Percentiles rank a stretch among this genome's conserved stretches.
These are phyloP conservation scores for Anthracocystis walkeri DNA, from an alignment of 1,284 basidiomycete genomes.

Conservation along the genomic window DNA sequence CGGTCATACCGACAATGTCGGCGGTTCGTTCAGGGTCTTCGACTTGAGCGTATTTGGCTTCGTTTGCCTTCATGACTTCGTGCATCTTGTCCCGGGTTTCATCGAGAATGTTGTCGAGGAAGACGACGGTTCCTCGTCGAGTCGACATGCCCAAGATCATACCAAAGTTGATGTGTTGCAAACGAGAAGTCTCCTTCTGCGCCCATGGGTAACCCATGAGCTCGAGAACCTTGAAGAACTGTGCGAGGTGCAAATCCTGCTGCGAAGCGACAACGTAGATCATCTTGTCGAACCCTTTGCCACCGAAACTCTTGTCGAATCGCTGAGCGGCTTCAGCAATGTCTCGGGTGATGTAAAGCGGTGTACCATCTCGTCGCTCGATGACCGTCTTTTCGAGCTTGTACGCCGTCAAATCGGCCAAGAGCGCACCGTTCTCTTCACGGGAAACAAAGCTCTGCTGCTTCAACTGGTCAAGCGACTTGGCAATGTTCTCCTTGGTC, in stretches of 20 bases:
- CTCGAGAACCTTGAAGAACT: conserved; percentile 94
- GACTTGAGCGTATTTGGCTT: conserved; percentile 89
- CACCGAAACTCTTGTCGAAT: conserved; percentile 74
- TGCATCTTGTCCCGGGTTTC: conserved; percentile 93
- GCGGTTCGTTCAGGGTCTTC: conserved; percentile 87
- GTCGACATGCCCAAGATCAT: conserved; percentile 96
- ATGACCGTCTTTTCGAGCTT: conserved; percentile 86
- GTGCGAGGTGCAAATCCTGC: conserved; percentile 91
- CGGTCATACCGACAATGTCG: conserved; percentile 90
- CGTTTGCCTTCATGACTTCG: conserved; percentile 94
- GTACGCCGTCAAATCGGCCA: conserved; percentile 65
- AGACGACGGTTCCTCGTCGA: conserved; percentile 93
- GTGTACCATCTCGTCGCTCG: conserved; percentile 95
- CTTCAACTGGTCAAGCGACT: conserved; percentile 62
- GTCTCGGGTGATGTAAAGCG: conserved; percentile 98
- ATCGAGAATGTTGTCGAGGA: conserved; percentile 92
- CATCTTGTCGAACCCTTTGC: conserved; percentile 87
- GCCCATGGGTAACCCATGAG: conserved; percentile 92
- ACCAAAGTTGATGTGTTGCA: conserved; percentile 93
- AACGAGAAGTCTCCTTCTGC: conserved; percentile 71
- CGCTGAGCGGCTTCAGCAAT: conserved; percentile 94
- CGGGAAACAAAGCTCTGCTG: conserved; percentile 43
- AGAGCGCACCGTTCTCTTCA: conserved; percentile 66
- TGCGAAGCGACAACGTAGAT: conserved; percentile 95
- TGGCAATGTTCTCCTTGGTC: conserved; percentile 80